Conservation (phyloP, 495 filamentous ascomycete species). For the Talaromyces proteolyticus region DNA sequence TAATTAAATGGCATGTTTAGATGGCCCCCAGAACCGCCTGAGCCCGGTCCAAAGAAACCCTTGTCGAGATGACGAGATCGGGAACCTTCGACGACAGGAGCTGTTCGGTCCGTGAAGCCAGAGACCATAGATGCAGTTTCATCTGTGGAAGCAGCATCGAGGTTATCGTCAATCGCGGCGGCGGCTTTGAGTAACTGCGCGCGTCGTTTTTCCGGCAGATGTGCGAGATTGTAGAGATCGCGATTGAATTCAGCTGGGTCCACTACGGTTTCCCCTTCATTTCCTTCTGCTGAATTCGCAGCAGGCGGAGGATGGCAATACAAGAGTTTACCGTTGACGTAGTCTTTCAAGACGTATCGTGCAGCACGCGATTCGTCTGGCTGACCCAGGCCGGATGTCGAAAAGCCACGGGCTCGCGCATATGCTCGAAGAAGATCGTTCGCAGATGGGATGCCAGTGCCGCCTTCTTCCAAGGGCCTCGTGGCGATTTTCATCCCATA, state of each 20-base stretch:
- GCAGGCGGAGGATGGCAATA: constrained; percentile 82
- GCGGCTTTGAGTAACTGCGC: constrained; percentile 38
- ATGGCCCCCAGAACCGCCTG: constrained; percentile 52
- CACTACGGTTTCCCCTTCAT: constrained; percentile 47
- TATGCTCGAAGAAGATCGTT: constrained; percentile 85
- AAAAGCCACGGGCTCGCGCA: constrained; percentile 82
- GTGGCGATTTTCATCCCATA: constrained; percentile 88
- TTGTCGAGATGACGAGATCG: constrained; percentile 78
- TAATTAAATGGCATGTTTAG: constrained; percentile 79
- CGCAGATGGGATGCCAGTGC: constrained; percentile 81
- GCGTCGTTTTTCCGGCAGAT: constrained; percentile 69
- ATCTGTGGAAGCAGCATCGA: constrained; percentile 25
- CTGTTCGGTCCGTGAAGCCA: constrained; percentile 5
- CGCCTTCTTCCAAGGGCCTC: constrained; percentile 85
- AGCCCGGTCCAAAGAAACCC: constrained; percentile 71
- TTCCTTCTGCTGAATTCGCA: constrained; percentile 1
- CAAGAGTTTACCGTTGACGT: constrained; percentile 91
- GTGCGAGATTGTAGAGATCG: constrained; percentile 75
- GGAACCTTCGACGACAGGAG: constrained; percentile 39
- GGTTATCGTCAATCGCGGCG: constrained; percentile 35
- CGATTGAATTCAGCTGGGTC: constrained; percentile 76
- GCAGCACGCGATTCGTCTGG: constrained; percentile 93
- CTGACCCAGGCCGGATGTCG: constrained; percentile 77
- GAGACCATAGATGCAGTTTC: constrained; percentile 8
- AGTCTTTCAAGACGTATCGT: constrained; percentile 89